Conservation (phyloP, 441 rosid species). For the Theobroma grandiflorum region DNA sequence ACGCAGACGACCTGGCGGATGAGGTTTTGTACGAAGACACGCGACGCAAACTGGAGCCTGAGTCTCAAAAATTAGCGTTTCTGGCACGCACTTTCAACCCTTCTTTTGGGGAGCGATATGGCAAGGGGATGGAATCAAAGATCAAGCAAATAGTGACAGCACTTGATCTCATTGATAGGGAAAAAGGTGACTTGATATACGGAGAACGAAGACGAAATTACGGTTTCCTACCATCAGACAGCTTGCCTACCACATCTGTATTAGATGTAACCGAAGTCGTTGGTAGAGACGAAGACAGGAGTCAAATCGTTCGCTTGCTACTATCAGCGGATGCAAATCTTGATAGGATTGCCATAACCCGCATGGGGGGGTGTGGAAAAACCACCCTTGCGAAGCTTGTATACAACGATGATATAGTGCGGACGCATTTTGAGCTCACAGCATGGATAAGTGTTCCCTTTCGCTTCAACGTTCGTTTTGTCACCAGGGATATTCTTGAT, state of each 20-base stretch:
- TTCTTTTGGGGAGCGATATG: background rate
- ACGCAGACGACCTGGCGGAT: background rate
- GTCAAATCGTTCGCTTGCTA: background rate
- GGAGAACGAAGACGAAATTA: no score
- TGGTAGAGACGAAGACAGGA: slow-evolving; percentile 35
- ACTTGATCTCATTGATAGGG: background rate
- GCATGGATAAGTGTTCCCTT: slow-evolving; percentile 39
- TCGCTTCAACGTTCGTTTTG: slow-evolving; percentile 17
- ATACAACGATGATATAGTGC: slow-evolving; percentile 23
- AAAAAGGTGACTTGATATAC: no score
- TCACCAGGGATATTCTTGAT: slow-evolving; percentile 6
- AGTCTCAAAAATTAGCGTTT: background rate
- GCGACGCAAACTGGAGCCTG: background rate
- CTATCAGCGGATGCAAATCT: background rate
- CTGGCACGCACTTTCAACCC: background rate
- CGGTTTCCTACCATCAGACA: no score
- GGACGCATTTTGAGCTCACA: slow-evolving; percentile 23
- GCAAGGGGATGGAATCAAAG: background rate
- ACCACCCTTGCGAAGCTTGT: slow-evolving; percentile 1
- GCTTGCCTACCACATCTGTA: background rate
- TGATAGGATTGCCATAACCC: background rate
- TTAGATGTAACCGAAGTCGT: slow-evolving; percentile 24
- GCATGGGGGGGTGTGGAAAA: slow-evolving; percentile 1
- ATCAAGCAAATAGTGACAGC: background rate
- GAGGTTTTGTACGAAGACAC: background rate